phyloP scores from a whole-genome alignment of 1,139 yeast species.

The Taiozyma sp. region DNA sequence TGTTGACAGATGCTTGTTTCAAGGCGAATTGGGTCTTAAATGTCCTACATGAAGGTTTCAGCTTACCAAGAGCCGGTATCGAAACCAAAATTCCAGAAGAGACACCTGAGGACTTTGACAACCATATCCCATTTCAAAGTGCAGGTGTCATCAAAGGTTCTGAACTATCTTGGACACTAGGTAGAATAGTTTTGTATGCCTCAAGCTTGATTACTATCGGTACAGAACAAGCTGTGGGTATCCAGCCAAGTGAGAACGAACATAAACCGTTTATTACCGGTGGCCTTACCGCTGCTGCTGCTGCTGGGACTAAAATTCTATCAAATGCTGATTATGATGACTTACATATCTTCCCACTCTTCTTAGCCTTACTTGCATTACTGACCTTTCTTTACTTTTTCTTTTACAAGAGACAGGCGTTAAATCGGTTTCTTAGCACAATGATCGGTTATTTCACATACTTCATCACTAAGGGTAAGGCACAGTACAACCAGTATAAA shows the following conservation, averaged over 20 bases:
- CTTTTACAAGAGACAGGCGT: conserved; percentile 8
- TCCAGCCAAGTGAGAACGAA: conserved; percentile 46
- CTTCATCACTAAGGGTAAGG: conserved; percentile 7
- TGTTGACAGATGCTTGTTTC: conserved; percentile 66
- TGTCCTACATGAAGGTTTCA: conserved; percentile 74
- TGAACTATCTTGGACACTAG: conserved; percentile 65
- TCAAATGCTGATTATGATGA: conserved; percentile 7
- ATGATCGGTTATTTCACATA: conserved; percentile 9
- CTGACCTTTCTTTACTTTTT: conserved; percentile 8
- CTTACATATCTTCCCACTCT: conserved; percentile 5
- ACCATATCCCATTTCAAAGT: conserved; percentile 54
- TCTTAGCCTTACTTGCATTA: conserved; percentile 7
- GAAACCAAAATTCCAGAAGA: conserved; percentile 31
- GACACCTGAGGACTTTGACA: conserved; percentile 25
- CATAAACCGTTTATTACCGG: conserved; percentile 19
- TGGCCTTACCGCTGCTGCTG: conserved; percentile 5
- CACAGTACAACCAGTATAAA: conserved; percentile 15
- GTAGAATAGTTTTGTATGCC: conserved; percentile 54
- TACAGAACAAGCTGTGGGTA: conserved; percentile 33
- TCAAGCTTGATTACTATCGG: conserved; percentile 42
- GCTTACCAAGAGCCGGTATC: conserved; percentile 56
- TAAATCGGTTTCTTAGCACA: conserved; percentile 8
- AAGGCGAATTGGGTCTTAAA: conserved; percentile 81
- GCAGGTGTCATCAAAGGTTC: conserved; percentile 53
- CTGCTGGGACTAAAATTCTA: neutral